Base-by-base conservation (phyloP, 257 asterid species). In the Gentiana straminea region DNA sequence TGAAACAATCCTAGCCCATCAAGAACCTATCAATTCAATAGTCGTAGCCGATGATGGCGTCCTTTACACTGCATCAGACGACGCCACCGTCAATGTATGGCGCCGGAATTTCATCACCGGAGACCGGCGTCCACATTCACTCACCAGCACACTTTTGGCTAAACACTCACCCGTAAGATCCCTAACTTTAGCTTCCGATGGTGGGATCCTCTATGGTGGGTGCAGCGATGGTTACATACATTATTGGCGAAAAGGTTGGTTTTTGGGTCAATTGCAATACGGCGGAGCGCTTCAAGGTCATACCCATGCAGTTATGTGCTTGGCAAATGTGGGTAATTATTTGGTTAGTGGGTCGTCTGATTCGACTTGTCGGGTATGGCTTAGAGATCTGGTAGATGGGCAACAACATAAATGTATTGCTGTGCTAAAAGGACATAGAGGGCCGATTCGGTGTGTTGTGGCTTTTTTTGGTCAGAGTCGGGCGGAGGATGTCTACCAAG, bases 1-100 rank as follows among this genome's bases (percentile, higher is more conserved):
- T n/a, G 98, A 91, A 75, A 91, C 98, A 11, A 79, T 91, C 78
- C 95, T 77, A 43, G 98, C 98, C 55, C 98, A 91, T 75, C 70
- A 73, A 8, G 95, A 84, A 58, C 95, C 96, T 4, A 56, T 91
- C 70, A 91, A 91, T 55, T 81, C 89, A 59, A 71, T 91, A 55
- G 86, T 70, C 39, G 75, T 84, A 24, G 83, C 95, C 5, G 96
- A 86, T 35, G 98, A 84, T 51, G 98, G 98, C 11, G 91, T 82
- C 0, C 84, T 91, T 39, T 91, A 82, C 71, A 91, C 98, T 1
- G 98, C 94, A 50, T 86, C 95, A 1, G 96, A 91, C 49, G 98
- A 91, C 52, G 96, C 98, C 70, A 82, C 94, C 0, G 80, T 91
- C 52, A 74, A 80, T 34, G 96, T 91, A 7, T 91, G 98, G 98